Evolutionary conservation across 2,329 filamentous ascomycete genomes (phyloP).

Genomic region (Diaporthe australafricana): DNA sequence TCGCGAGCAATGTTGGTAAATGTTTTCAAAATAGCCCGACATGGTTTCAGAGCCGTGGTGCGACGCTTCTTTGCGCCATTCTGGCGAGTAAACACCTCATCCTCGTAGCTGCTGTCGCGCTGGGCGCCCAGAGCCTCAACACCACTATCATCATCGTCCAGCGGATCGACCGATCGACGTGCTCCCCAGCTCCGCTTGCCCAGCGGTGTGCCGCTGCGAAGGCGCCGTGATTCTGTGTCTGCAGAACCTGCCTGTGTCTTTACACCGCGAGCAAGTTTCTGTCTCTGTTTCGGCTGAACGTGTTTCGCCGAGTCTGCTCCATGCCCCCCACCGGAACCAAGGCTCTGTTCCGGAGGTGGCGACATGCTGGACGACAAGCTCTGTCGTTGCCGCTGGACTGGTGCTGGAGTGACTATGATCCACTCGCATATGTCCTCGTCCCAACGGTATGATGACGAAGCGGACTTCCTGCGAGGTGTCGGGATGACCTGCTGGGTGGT

Average conservation of each 20-base stretch:
- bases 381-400: neutral
- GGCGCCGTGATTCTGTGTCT: neutral
- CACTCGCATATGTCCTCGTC: slow-evolving; percentile 54
- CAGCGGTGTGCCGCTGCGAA: neutral
- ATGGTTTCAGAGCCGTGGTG: slow-evolving; percentile 28
- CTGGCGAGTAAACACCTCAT: neutral
- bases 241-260: neutral
- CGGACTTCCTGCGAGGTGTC: slow-evolving; percentile 25
- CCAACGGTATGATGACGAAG: slow-evolving; percentile 45
- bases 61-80: slow-evolving; percentile 28
- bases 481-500: neutral
- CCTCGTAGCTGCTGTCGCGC: slow-evolving; percentile 7
- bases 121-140: neutral
- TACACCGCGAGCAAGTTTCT: slow-evolving; percentile 21
- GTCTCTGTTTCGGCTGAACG: slow-evolving; percentile 6
- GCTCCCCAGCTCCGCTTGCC: slow-evolving; percentile 28
- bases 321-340: neutral
- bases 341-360: neutral
- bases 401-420: slow-evolving; percentile 42
- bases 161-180: slow-evolving; percentile 18
- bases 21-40: slow-evolving; percentile 21
- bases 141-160: neutral
- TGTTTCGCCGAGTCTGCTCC: slow-evolving; percentile 12
- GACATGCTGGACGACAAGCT: neutral
- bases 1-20: slow-evolving; percentile 28